phyloP scores from a whole-genome alignment of 371 early-diverging fungal species.

The Coemansia sp. region DNA sequence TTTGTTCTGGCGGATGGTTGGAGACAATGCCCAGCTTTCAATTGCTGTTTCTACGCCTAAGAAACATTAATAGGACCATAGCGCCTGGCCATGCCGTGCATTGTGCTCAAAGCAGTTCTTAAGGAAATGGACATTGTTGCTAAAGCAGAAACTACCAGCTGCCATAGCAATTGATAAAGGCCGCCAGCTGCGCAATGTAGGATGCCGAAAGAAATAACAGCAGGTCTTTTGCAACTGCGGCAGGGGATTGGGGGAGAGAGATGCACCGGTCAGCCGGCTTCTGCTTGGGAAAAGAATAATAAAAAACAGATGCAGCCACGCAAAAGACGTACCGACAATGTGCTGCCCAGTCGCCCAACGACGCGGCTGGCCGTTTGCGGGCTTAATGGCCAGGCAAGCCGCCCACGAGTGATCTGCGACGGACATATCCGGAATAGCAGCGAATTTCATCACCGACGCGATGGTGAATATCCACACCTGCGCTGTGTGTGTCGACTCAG shows the following conservation, averaged over 20 bases:
- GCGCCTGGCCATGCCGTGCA: too few relatives aligned
- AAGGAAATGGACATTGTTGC: too few relatives aligned
- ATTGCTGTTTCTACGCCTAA: too few relatives aligned
- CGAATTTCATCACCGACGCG: not conserved
- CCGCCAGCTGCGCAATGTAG: too few relatives aligned
- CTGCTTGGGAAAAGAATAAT: not conserved
- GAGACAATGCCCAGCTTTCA: too few relatives aligned
- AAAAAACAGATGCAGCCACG: not conserved
- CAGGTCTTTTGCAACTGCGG: not conserved
- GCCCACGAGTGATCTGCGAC: not conserved
- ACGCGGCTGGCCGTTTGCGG: not conserved
- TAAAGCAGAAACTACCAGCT: too few relatives aligned
- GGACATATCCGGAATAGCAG: not conserved
- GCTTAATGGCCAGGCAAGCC: not conserved
- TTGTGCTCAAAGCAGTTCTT: too few relatives aligned
- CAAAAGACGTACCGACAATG: conserved; percentile 3
- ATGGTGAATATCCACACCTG: not conserved
- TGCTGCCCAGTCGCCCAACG: not conserved
- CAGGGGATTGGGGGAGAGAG: not conserved
- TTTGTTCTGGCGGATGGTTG: too few relatives aligned
- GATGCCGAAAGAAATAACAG: too few relatives aligned
- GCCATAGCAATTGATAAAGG: too few relatives aligned
- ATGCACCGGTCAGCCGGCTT: too few relatives aligned
- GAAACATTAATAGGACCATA: too few relatives aligned
- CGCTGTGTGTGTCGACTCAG: not conserved